Conservation (phyloP, 129 eudicot species). For the Kitagawia praeruptora region DNA sequence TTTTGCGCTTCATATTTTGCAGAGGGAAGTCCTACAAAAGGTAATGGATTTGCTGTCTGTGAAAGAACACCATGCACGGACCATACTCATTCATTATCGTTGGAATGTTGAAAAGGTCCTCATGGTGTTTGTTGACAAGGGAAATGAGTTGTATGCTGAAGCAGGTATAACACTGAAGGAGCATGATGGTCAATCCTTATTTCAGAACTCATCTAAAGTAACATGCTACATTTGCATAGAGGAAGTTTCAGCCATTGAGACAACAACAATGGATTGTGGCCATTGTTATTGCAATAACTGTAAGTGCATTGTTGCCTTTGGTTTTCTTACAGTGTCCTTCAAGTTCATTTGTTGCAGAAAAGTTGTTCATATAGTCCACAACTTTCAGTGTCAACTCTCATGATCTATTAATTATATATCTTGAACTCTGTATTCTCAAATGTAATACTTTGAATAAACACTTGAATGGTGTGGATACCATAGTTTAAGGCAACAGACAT, state of each 20-base stretch:
- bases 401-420: not conserved
- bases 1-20: not conserved
- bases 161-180: constrained; percentile 43
- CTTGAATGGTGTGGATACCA: not conserved
- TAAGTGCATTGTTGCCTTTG: constrained; percentile 24
- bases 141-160: constrained; percentile 34
- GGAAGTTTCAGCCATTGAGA: constrained; percentile 29
- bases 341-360: not conserved
- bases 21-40: constrained; percentile 60
- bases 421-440: not conserved
- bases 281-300: constrained; percentile 72
- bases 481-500: not conserved
- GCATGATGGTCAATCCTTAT: constrained; percentile 11
- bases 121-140: constrained; percentile 47
- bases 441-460: not conserved
- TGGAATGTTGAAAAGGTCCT: constrained; percentile 56
- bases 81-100: constrained; percentile 67
- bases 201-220: constrained; percentile 15
- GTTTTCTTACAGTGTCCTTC: not conserved
- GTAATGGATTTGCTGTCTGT: constrained; percentile 65
- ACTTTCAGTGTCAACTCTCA: not conserved
- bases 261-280: constrained; percentile 77
- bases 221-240: constrained; percentile 58
- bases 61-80: constrained; percentile 68
- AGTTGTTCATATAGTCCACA: not conserved